Base-by-base conservation (phyloP, 768 basidiomycete species). In the Baorangia bicolor region DNA sequence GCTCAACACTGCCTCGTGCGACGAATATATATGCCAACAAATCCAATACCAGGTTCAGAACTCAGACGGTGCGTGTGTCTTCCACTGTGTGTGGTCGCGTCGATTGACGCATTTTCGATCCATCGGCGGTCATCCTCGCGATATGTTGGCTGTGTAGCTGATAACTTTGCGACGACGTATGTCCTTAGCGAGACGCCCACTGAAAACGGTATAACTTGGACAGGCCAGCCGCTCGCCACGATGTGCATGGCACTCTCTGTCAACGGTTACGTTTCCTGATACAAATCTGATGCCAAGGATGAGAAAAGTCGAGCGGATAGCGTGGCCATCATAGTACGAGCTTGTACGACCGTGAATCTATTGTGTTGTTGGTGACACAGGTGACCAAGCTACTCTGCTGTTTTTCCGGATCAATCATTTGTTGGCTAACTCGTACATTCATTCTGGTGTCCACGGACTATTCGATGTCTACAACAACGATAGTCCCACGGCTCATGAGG, bases 1-100 rank as follows among this genome's bases (percentile, higher is more conserved):
- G n/a, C n/a, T n/a, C 6, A 78, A 83, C 60, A 71, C 73, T 5
- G 73, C 73, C 2, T 75, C 74, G 5, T 84, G 82, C 58, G 65
- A 73, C 4, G 69, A 71, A 16, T 77, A 72, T 30, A 10, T 60
- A 21, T 58, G 51, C 8, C 27, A 60, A 12, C 39, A 60, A 33
- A 38, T 59, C 7, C 20, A 38, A 2, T 60, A 59, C 45, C 28
- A 51, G 35, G 59, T 57, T 20, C 12, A 50, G 25, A 60, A 60
- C 37, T 59, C 59, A 16, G 59, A 59, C 16, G 57, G 57, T 60
- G 21, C 20, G 58, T n/a, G 8, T 37, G 7, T 23, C 21, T 42
- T 16, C 0, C 23, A 2, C 5, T 30, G 10, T 14, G 9, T 14
- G 21, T 16, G 9, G 23, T 34, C 33, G 6, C 11, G 16, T 23